Conservation (phyloP, 148 eudicot species). For the Salicornia ramosissima region DNA sequence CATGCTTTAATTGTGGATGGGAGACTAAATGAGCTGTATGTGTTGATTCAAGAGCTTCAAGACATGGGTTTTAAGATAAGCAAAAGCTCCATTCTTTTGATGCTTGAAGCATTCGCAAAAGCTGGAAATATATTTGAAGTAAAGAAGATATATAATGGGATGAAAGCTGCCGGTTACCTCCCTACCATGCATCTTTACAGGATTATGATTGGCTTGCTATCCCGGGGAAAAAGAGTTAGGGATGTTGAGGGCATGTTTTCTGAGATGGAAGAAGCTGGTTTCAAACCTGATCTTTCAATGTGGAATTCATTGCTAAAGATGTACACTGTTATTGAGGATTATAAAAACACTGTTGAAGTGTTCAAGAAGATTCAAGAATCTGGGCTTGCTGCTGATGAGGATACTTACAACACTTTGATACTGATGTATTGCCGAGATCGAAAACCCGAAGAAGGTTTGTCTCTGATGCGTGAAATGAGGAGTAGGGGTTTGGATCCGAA, state of each 20-base stretch:
- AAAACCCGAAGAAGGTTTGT: slow-evolving; percentile 78
- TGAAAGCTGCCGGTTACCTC: slow-evolving; percentile 95
- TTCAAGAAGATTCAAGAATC: slow-evolving; percentile 65
- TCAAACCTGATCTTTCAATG: slow-evolving; percentile 78
- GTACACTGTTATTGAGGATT: slow-evolving; percentile 76
- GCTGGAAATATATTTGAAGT: slow-evolving; percentile 90
- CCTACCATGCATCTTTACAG: slow-evolving; percentile 94
- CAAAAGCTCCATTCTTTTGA: slow-evolving; percentile 80
- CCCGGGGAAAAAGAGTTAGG: slow-evolving; percentile 71
- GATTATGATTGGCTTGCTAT: slow-evolving; percentile 72
- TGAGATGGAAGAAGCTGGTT: slow-evolving; percentile 90
- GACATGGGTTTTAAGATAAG: slow-evolving; percentile 97
- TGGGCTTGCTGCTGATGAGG: slow-evolving; percentile 72
- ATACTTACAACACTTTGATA: slow-evolving; percentile 76
- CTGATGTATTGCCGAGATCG: slow-evolving; percentile 84
- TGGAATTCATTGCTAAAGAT: slow-evolving; percentile 78
- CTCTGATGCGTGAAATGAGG: slow-evolving; percentile 70
- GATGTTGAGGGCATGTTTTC: slow-evolving; percentile 82
- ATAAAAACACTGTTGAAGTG: slow-evolving; percentile 57
- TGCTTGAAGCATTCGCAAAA: slow-evolving; percentile 92
- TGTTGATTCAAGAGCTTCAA: slow-evolving; percentile 85
- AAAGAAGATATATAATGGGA: slow-evolving; percentile 86
- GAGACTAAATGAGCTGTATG: slow-evolving; percentile 79
- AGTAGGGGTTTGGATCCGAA: slow-evolving; percentile 53
- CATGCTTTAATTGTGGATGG: slow-evolving; percentile 78